Percentiles rank a stretch among this genome's conserved stretches.
These are phyloP conservation scores for Tolypocladium endophyticum DNA, from an alignment of 2,329 filamentous ascomycete species.

Conservation along the genomic window DNA sequence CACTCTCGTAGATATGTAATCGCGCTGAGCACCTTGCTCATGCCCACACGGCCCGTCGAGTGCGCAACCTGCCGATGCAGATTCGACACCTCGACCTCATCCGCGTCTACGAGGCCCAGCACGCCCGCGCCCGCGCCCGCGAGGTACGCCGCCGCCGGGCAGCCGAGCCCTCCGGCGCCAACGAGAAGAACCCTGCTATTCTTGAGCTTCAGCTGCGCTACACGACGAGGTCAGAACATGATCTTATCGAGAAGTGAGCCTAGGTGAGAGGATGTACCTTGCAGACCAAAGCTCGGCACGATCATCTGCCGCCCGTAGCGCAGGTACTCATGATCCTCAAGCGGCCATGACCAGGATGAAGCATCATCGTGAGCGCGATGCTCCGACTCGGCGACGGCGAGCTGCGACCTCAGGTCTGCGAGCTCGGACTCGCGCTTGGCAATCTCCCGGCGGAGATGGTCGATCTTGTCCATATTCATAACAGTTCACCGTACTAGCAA, in stretches of 20 bases:
- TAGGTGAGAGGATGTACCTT: slow-evolving; percentile 36
- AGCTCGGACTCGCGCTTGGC: slow-evolving; percentile 36
- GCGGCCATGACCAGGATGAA: slow-evolving; percentile 49
- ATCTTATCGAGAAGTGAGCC: neutral
- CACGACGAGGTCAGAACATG: neutral
- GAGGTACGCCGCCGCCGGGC: slow-evolving; percentile 85
- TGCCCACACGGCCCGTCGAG: slow-evolving; percentile 56
- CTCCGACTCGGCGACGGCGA: slow-evolving; percentile 28
- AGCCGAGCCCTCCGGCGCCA: slow-evolving; percentile 82
- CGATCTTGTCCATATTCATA: slow-evolving; percentile 25
- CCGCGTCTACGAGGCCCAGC: slow-evolving; percentile 77
- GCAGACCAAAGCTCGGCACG: slow-evolving; percentile 67
- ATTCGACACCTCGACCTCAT: slow-evolving; percentile 81
- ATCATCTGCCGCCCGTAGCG: slow-evolving; percentile 89
- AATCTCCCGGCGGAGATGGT: slow-evolving; percentile 36
- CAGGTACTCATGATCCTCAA: slow-evolving; percentile 64
- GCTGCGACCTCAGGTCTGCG: slow-evolving; percentile 29
- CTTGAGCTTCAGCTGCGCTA: slow-evolving; percentile 68
- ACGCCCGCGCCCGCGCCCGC: slow-evolving; percentile 79
- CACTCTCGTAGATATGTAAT: slow-evolving; percentile 47
- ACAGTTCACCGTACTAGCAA: neutral
- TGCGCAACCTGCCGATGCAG: slow-evolving; percentile 88
- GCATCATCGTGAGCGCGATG: slow-evolving; percentile 1
- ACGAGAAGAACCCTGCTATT: slow-evolving; percentile 66
- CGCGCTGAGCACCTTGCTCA: slow-evolving; percentile 72